phyloP scores from a whole-genome alignment of 2,329 filamentous ascomycete genomes.

The Monosporascus sp. region DNA sequence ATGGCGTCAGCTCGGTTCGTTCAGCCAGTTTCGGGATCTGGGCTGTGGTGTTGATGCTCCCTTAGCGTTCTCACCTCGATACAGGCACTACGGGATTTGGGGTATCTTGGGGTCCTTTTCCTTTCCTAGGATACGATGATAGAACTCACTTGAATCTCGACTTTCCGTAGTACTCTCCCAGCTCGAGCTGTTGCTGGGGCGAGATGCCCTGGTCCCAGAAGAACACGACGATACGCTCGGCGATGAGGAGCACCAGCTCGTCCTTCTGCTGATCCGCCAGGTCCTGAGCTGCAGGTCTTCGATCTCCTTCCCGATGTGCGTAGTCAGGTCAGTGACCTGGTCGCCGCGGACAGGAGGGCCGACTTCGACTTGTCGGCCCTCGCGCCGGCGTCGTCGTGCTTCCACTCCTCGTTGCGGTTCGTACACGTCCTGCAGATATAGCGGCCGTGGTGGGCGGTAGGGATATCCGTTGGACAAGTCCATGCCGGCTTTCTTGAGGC shows the following conservation, averaged over 20 bases:
- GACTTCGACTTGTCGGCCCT: slow-evolving; percentile 62
- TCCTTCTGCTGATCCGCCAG: slow-evolving; percentile 54
- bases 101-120: too few relatives aligned
- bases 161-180: slow-evolving; percentile 60
- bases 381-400: slow-evolving; percentile 54
- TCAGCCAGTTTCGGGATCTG: slow-evolving; percentile 30
- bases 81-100: too few relatives aligned
- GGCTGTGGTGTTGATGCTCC: slow-evolving; percentile 32
- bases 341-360: slow-evolving; percentile 53
- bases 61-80: neutral
- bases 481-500: slow-evolving; percentile 62
- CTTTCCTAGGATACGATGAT: neutral
- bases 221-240: slow-evolving; percentile 61
- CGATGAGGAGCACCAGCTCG: slow-evolving; percentile 56
- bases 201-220: slow-evolving; percentile 57
- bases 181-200: slow-evolving; percentile 56
- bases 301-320: slow-evolving; percentile 57
- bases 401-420: slow-evolving; percentile 52
- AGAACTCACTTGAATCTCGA: slow-evolving; percentile 60
- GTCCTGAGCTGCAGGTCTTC: slow-evolving; percentile 57
- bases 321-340: slow-evolving; percentile 55
- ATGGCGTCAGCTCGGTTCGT: too few relatives aligned
- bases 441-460: slow-evolving; percentile 59
- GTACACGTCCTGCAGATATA: slow-evolving; percentile 65
- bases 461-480: slow-evolving; percentile 67